These are phyloP conservation scores for Aspergillus hiratsukae DNA, from an alignment of 2,329 filamentous ascomycete species.

Conservation along the genomic window DNA sequence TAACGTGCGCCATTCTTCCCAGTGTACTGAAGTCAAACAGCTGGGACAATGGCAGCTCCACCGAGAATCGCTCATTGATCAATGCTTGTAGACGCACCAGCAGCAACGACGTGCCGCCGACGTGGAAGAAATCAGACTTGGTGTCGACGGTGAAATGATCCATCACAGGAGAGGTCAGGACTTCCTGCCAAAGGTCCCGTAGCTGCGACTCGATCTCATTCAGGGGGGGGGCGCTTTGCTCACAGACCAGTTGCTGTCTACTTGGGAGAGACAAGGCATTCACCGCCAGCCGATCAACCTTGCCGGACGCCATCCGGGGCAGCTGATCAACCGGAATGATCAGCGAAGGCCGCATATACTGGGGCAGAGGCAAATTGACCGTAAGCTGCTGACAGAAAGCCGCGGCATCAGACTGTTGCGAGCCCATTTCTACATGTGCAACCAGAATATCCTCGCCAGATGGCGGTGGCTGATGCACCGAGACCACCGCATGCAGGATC, in stretches of 20 bases:
- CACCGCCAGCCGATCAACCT: slow-evolving; percentile 21
- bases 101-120: slow-evolving; percentile 35
- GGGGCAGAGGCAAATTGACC: slow-evolving; percentile 33
- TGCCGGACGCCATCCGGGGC: slow-evolving; percentile 26
- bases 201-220: too few species aligned
- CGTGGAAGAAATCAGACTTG: slow-evolving; percentile 28
- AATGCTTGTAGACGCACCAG: slow-evolving; percentile 25
- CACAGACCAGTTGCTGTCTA: neutral
- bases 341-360: slow-evolving; percentile 35
- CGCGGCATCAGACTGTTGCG: neutral
- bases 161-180: too few species aligned
- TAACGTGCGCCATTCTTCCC: slow-evolving; percentile 9
- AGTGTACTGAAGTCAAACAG: slow-evolving; percentile 22
- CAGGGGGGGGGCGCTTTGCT: too few species aligned
- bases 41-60: slow-evolving; percentile 15
- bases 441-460: slow-evolving; percentile 24
- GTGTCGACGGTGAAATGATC: neutral
- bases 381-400: too few species aligned
- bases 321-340: slow-evolving; percentile 23
- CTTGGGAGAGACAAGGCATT: neutral
- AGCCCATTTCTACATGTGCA: slow-evolving; percentile 30
- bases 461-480: too few species aligned
- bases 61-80: slow-evolving; percentile 20
- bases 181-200: too few species aligned
- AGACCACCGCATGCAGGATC: slow-evolving; percentile 28